These are phyloP conservation scores for Paramecium sonneborni DNA, from an alignment of 73 alveolate genomes.

Conservation along the genomic window DNA sequence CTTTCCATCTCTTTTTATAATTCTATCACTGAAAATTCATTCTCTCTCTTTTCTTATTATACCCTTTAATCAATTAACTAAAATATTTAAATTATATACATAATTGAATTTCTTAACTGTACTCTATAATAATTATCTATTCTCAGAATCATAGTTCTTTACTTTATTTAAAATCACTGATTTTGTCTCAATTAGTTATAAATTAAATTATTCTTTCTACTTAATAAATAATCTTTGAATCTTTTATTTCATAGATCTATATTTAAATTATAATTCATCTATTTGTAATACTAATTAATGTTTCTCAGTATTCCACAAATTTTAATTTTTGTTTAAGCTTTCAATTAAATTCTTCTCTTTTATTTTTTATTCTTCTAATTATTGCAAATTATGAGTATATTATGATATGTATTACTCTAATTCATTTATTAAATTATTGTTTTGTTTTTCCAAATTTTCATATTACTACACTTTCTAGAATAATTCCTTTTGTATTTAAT, in stretches of 20 bases:
- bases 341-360: slow-evolving; percentile 4
- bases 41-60: background rate
- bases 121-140: background rate
- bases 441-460: background rate
- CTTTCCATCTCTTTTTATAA: slow-evolving; percentile 21
- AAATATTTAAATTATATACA: background rate
- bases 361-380: background rate
- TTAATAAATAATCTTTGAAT: background rate
- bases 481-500: slow-evolving; percentile 24
- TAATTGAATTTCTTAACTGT: slow-evolving; percentile 19
- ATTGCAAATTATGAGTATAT: background rate
- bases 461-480: background rate
- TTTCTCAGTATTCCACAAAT: background rate
- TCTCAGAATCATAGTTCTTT: background rate
- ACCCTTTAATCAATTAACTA: background rate
- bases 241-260: background rate
- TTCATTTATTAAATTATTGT: background rate
- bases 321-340: background rate
- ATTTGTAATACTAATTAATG: background rate
- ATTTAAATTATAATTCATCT: slow-evolving; percentile 17
- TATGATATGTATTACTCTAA: background rate
- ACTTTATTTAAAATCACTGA: background rate
- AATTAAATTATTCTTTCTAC: background rate
- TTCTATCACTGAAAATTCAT: background rate
- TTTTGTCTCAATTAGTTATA: background rate